These are phyloP conservation scores for Aspergillus thermomutatus DNA, from an alignment of 2,329 filamentous ascomycete genomes.

Conservation along the genomic window DNA sequence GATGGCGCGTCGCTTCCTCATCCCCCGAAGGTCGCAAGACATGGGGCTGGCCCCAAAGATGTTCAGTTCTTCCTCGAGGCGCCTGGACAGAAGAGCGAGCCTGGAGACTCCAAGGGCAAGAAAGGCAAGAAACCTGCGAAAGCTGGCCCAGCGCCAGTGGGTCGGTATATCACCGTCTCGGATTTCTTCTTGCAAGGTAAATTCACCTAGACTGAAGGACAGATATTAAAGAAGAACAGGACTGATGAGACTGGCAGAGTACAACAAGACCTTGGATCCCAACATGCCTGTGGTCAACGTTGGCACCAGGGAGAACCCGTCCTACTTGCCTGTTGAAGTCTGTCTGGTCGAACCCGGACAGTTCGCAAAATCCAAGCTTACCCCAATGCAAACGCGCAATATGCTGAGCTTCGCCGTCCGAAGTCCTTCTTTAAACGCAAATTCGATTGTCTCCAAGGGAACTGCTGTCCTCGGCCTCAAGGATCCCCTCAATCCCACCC, in stretches of 20 bases:
- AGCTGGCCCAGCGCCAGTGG: constrained; percentile 29
- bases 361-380: constrained; percentile 58
- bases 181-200: constrained; percentile 48
- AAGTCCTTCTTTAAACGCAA: constrained; percentile 62
- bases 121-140: constrained; percentile 30
- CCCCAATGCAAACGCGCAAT: constrained; percentile 56
- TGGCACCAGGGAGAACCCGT: constrained; percentile 55
- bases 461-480: constrained; percentile 56
- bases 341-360: constrained; percentile 65
- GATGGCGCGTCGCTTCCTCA: constrained; percentile 36
- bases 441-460: constrained; percentile 61
- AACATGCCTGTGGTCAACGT: constrained; percentile 64
- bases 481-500: constrained; percentile 38
- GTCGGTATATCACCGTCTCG: constrained; percentile 50
- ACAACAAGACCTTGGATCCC: constrained; percentile 33
- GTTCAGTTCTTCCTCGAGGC: constrained; percentile 54
- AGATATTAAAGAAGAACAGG: background rate
- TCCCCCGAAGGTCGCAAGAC: constrained; percentile 32
- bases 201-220: constrained; percentile 9
- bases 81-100: constrained; percentile 10
- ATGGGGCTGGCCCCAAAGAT: constrained; percentile 49
- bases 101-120: constrained; percentile 16
- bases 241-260: constrained; percentile 28
- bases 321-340: constrained; percentile 65
- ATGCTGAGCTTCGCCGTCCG: constrained; percentile 75